These are phyloP conservation scores for Lecanoromycetidae sp. DNA, from an alignment of 2,329 filamentous ascomycete genomes.

Conservation along the genomic window DNA sequence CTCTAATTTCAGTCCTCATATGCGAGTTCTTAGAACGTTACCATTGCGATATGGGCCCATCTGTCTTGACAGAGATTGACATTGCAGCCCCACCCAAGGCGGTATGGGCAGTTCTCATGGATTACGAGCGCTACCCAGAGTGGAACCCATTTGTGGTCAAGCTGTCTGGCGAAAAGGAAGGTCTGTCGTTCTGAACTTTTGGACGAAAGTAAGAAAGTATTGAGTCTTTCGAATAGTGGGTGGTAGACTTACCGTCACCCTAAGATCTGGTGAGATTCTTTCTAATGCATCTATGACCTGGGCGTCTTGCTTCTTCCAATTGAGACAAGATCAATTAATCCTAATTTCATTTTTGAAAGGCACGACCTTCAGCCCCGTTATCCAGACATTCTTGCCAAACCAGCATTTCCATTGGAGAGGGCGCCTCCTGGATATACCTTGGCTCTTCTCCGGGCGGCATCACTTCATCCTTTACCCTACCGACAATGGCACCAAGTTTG, in stretches of 20 bases:
- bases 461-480: background rate
- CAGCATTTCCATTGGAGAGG: background rate
- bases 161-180: background rate
- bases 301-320: background rate
- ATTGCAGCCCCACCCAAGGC: background rate
- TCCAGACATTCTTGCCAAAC: background rate
- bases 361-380: background rate
- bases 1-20: too few relatives aligned
- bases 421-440: background rate
- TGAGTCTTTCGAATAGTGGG: background rate
- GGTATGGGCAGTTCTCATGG: background rate
- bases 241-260: background rate
- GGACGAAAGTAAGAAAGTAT: background rate
- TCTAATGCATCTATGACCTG: background rate
- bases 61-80: background rate
- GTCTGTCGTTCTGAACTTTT: background rate
- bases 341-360: too few relatives aligned
- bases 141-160: conserved; percentile 5
- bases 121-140: background rate
- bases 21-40: too few relatives aligned
- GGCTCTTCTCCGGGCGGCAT: background rate
- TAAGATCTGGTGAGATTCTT: background rate
- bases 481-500: background rate
- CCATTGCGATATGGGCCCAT: too few relatives aligned
- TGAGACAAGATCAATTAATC: background rate